Conservation (phyloP, 371 early-diverging fungal species). For the Massospora cicadina region DNA sequence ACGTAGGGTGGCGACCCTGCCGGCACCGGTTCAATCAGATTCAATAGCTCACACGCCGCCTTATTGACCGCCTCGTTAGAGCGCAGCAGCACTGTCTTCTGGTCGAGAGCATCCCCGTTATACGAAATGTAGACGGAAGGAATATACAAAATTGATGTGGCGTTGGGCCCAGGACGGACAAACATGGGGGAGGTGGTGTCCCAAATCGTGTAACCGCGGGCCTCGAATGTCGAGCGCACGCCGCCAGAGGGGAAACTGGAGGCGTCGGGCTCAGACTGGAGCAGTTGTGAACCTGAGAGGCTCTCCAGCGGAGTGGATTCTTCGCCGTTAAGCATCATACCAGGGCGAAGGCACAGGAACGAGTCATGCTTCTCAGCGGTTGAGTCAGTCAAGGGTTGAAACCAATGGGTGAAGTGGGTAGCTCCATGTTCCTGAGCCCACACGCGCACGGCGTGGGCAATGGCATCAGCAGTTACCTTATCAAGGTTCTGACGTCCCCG, state of each 20-base stretch:
- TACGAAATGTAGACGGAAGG: constrained; percentile 96
- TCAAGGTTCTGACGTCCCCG: constrained; percentile 75
- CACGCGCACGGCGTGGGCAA: constrained; percentile 89
- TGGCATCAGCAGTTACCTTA: constrained; percentile 86
- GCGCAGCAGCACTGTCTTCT: constrained; percentile 89
- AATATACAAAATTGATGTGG: constrained; percentile 78
- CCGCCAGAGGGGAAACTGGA: constrained; percentile 98
- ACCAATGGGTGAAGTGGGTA: constrained; percentile 98
- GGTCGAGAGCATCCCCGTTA: constrained; percentile 96
- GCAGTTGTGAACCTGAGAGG: constrained; percentile 87
- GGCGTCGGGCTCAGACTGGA: constrained; percentile 97
- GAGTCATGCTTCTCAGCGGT: constrained; percentile 98
- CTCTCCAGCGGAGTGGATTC: constrained; percentile 63
- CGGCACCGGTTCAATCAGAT: constrained; percentile 42
- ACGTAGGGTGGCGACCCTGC: constrained; percentile 39
- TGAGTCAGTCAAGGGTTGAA: constrained; percentile 95
- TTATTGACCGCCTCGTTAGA: constrained; percentile 70
- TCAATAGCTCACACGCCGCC: constrained; percentile 56
- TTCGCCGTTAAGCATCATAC: constrained; percentile 32
- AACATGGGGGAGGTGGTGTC: constrained; percentile 94
- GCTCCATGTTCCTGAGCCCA: constrained; percentile 93
- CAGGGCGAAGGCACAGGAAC: constrained; percentile 72
- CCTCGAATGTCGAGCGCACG: constrained; percentile 94
- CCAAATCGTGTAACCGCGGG: constrained; percentile 98
- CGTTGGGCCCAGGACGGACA: constrained; percentile 79